Evolutionary conservation across 306 rosid genomes (phyloP).

Genomic region (Comarum palustre): DNA sequence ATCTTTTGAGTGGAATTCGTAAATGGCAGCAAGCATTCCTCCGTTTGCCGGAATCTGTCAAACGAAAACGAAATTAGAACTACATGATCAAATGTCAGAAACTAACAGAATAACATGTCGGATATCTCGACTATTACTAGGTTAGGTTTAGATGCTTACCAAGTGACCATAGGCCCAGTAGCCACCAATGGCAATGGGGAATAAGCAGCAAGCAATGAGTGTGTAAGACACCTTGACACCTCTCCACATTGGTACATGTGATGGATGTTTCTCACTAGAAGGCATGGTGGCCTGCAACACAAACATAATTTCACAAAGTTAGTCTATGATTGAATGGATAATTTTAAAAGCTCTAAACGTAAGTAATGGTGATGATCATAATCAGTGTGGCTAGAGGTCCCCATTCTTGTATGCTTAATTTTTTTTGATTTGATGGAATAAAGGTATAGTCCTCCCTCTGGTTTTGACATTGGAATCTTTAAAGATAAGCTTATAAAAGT

Average conservation of each 20-base stretch:
- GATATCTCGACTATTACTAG: not conserved
- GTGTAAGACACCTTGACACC: conserved; percentile 46
- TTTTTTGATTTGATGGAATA: conserved; percentile 8
- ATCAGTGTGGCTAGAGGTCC: conserved; percentile 1
- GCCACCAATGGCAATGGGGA: conserved; percentile 52
- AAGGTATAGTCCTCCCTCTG: conserved; percentile 25
- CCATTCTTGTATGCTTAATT: not conserved
- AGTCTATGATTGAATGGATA: conserved; percentile 16
- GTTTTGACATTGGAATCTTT: not conserved
- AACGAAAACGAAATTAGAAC: not conserved
- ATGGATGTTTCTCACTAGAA: conserved; percentile 55
- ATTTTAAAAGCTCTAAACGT: not conserved
- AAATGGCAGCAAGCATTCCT: conserved; percentile 48
- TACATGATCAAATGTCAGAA: not conserved
- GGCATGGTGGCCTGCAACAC: conserved; percentile 54
- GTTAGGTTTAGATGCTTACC: conserved; percentile 21
- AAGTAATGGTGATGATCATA: conserved; percentile 15
- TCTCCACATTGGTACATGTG: conserved; percentile 58
- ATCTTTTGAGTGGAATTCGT: conserved; percentile 27
- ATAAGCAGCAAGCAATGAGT: conserved; percentile 40
- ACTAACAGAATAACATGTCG: not conserved
- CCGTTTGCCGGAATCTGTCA: conserved; percentile 47
- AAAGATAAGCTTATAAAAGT: not conserved
- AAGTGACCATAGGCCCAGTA: conserved; percentile 54
- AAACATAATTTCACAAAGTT: not conserved